Base-by-base conservation (phyloP, 441 rosid genomes). In the Erodium moschatum region DNA sequence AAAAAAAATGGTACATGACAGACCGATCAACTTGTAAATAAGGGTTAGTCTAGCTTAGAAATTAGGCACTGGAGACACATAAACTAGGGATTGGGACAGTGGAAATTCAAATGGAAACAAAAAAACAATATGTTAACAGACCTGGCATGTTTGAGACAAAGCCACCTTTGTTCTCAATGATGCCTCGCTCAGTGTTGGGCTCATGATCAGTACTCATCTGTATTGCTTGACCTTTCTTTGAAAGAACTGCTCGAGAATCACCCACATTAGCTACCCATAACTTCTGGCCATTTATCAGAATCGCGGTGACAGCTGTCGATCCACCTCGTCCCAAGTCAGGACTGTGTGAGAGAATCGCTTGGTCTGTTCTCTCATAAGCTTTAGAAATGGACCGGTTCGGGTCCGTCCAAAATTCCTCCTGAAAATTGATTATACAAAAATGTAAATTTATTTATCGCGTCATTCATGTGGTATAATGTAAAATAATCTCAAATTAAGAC, bases 101-200 rank as follows among this genome's bases (percentile, higher is more conserved):
- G 27, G 27, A 24, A 24, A 24, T 24, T 24, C 2, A 24, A 2
- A 24, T 24, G 27, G 27, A 24, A 24, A 24, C 27, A 24, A 24
- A 24, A 24, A 24, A 24, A 5, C 1, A 33, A 5, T 33, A 1
- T 33, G 38, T 33, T 33, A 33, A 5, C 54, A 42, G 40, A 88
- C 95, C 89, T 79, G 92, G 92, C 78, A 85, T 82, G 76, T 87
- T 85, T 11, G 88, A 85, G 74, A 85, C 92, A 70, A 87, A 87
- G 31, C 92, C 89, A 27, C 92, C 89, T 80, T 74, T 79, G 73
- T 78, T 71, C 78, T 87, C 89, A 48, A 85, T 87, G 69, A 82
- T 81, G 58, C 77, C 86, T 65, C 88, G 72, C 64, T 87, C 88
- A 3, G 76, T 61, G 76, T 83, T 82, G 9, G 92, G 92, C 71